Percentiles rank a stretch among this genome's conserved stretches.
Evolutionary conservation across 129 eudicot species (phyloP).

Genomic region (Logfia minima): DNA sequence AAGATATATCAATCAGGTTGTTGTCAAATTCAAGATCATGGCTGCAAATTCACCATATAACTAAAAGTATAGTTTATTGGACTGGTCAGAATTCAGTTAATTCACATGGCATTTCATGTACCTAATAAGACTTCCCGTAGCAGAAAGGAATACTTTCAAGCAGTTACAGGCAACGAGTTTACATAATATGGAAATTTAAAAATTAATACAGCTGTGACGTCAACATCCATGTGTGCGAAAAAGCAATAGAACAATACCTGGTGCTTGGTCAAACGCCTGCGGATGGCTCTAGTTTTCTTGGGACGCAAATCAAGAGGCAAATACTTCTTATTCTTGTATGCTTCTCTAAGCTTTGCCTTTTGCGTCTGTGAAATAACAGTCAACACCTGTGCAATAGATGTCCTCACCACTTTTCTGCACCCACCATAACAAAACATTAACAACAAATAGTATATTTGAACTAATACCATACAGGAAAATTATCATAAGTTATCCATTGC

Average conservation of each 20-base stretch:
- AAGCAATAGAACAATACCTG: constrained; percentile 36
- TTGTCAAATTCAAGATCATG: neutral
- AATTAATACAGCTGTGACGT: neutral
- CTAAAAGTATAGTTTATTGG: neutral
- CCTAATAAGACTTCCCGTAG: neutral
- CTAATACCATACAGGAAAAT: neutral
- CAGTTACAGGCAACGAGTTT: neutral
- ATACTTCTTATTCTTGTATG: constrained; percentile 59
- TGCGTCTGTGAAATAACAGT: constrained; percentile 63
- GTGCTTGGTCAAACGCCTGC: constrained; percentile 54
- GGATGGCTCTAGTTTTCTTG: constrained; percentile 64
- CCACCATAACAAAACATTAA: constrained; percentile 10
- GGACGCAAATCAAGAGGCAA: constrained; percentile 63
- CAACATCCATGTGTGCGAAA: neutral
- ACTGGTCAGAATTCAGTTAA: neutral
- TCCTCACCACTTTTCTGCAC: constrained; percentile 50
- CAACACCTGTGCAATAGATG: constrained; percentile 50
- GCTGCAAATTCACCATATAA: neutral
- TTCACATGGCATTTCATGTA: neutral
- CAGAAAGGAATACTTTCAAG: neutral
- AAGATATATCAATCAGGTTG: neutral
- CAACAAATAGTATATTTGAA: neutral
- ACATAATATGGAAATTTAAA: neutral
- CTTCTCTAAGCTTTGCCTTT: constrained; percentile 53
- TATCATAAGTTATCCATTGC: neutral